Evolutionary conservation across 768 basidiomycete genomes (phyloP).

Genomic region (Lentinula guzmanii): DNA sequence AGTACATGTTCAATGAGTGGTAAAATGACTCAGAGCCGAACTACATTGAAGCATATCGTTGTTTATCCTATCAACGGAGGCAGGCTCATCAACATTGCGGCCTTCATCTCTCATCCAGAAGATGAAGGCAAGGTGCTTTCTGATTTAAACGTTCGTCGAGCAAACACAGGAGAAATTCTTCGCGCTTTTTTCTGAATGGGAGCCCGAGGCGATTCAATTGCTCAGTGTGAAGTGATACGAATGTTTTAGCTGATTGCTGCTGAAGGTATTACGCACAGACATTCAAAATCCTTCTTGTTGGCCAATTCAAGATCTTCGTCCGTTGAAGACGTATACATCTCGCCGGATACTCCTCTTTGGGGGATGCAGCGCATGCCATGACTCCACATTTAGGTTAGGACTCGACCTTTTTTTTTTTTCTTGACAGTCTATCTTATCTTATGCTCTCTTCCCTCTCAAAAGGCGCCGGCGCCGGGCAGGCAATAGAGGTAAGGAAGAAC

Average conservation of each 20-base stretch:
- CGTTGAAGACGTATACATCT: slow-evolving; percentile 22
- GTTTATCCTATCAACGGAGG: slow-evolving; percentile 47
- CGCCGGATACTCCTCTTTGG: slow-evolving; percentile 26
- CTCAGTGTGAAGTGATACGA: slow-evolving; percentile 29
- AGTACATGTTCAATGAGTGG: neutral
- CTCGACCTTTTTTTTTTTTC: neutral
- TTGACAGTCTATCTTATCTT: too few relatives aligned
- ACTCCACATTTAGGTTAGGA: slow-evolving; percentile 17
- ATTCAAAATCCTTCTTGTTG: slow-evolving; percentile 22
- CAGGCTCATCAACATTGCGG: slow-evolving; percentile 43
- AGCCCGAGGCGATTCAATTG: slow-evolving; percentile 38
- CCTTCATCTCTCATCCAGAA: slow-evolving; percentile 27
- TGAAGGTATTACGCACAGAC: neutral
- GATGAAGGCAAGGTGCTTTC: slow-evolving; percentile 26
- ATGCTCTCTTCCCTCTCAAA: neutral
- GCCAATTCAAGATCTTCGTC: slow-evolving; percentile 23
- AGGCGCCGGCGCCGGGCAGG: slow-evolving; percentile 22
- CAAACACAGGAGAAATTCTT: slow-evolving; percentile 31
- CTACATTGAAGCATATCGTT: slow-evolving; percentile 35
- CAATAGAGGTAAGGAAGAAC: slow-evolving; percentile 15
- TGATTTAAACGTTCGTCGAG: slow-evolving; percentile 24
- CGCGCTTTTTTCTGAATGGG: slow-evolving; percentile 33
- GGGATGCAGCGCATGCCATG: slow-evolving; percentile 28
- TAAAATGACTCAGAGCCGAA: neutral
- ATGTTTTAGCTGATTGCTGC: neutral